Evolutionary conservation across 805 yeast genomes (phyloP).

Genomic region (Ogataea saltuana): DNA sequence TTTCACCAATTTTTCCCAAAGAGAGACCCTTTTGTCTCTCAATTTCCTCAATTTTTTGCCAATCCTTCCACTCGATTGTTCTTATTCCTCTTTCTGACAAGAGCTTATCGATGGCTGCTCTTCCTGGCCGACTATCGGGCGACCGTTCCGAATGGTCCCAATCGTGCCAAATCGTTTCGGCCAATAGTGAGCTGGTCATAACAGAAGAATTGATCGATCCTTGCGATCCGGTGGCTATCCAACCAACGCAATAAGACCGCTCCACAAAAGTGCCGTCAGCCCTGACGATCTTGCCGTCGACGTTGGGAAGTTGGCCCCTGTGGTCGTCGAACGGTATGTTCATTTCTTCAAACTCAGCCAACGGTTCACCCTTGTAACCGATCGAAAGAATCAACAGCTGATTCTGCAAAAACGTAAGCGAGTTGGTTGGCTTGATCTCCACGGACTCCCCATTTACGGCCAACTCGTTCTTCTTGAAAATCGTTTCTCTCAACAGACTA

Average conservation of each 20-base stretch:
- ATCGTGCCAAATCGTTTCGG: conserved; percentile 63
- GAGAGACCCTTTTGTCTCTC: conserved; percentile 53
- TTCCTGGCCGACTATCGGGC: too few relatives aligned
- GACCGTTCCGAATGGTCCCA: too few relatives aligned
- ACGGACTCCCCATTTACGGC: conserved; percentile 30
- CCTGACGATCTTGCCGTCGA: conserved; percentile 44
- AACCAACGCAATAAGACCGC: conserved; percentile 81
- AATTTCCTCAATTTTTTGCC: conserved; percentile 56
- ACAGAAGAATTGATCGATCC: conserved; percentile 93
- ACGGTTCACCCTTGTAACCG: conserved; percentile 74
- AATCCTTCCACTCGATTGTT: conserved; percentile 61
- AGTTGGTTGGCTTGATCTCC: conserved; percentile 39
- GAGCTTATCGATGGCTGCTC: conserved; percentile 30
- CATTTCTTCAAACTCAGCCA: conserved; percentile 55
- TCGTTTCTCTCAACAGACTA: conserved; percentile 43
- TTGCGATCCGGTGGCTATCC: conserved; percentile 84
- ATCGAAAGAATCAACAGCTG: conserved; percentile 78
- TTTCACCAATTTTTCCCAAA: conserved; percentile 56
- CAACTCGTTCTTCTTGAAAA: conserved; percentile 50
- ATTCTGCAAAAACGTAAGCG: conserved; percentile 38
- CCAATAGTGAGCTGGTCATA: conserved; percentile 78
- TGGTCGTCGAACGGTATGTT: conserved; percentile 48
- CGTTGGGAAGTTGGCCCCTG: conserved; percentile 48
- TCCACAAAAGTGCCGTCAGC: conserved; percentile 25
- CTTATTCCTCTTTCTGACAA: conserved; percentile 23